Evolutionary conservation across 306 rosid genomes (phyloP), one percentile per base, ranked within the genome.

Genomic region (Citrullus colocynthis): DNA sequence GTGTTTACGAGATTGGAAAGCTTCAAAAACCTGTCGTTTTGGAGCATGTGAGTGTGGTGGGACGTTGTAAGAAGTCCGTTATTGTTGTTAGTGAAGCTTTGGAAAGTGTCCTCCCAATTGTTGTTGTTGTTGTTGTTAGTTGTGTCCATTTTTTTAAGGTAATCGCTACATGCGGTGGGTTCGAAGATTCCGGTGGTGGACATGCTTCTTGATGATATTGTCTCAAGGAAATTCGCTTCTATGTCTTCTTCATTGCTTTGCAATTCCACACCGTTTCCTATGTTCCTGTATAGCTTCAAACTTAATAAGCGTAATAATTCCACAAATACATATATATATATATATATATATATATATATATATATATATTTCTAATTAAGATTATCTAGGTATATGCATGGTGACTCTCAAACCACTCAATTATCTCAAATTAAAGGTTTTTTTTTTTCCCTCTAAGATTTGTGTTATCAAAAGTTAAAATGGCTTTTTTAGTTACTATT

Each of bases 131-230:
- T 84, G 7, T 58, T 52, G 78, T 44, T 39, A 14, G 74, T 84
- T 3, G 76, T 82, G 69, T 91, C 97, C 64, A 94, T 81, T 83
- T 90, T 92, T 86, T 89, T 94, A 87, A 94, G 83, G 85, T 91
- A 92, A 61, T 94, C 86, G 69, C 96, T 87, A 55, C 96, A 91
- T 7, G 97, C 94, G 28, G 91, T 91, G 44, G 91, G 90, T 64
- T 89, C 96, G 76, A 83, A 86, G 87, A 88, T 83, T 44, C 75
- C 75, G 11, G 67, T 28, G 58, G 55, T 83, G 66, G 85, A 42
- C 84, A 87, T 80, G 87, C 78, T 82, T 71, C 90, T 93, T 6
- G 93, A 86, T 55, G 98, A 82, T 11, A 93, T 75, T 77, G 88
- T 87, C 56, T 85, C 96, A 4, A 85, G 81, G 72, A 88, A 90